These are phyloP conservation scores for Aspergillus viridinutans DNA, from an alignment of 2,329 filamentous ascomycete species.

Conservation along the genomic window DNA sequence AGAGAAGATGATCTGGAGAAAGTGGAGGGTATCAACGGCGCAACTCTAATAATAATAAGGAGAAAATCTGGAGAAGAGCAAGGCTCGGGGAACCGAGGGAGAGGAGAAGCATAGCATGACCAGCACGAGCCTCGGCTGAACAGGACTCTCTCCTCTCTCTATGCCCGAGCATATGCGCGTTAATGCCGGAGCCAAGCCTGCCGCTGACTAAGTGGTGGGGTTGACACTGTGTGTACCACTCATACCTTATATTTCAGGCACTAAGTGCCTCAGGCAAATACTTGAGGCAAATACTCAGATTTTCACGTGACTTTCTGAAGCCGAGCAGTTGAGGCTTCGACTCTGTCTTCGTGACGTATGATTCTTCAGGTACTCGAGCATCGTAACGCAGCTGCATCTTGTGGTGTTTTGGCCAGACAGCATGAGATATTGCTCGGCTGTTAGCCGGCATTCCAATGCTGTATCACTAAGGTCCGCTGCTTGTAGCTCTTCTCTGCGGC, in stretches of 20 bases:
- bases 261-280: neutral
- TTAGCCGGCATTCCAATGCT: conserved; percentile 12
- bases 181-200: neutral
- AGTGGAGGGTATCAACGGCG: neutral
- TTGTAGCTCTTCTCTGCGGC: conserved; percentile 1
- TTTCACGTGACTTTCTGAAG: neutral
- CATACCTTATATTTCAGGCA: neutral
- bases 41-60: neutral
- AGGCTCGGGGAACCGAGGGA: neutral
- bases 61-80: neutral
- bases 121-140: neutral
- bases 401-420: neutral
- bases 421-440: conserved; percentile 7
- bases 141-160: too few species aligned
- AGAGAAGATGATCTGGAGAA: conserved; percentile 1
- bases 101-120: neutral
- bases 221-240: neutral
- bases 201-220: neutral
- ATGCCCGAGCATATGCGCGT: neutral
- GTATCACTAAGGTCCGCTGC: conserved; percentile 2
- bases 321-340: neutral
- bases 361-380: neutral
- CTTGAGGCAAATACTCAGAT: too few species aligned
- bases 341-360: neutral
- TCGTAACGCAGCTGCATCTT: neutral